These are phyloP conservation scores for Brassica cretica DNA, from an alignment of 345 rosid species.

Conservation along the genomic window DNA sequence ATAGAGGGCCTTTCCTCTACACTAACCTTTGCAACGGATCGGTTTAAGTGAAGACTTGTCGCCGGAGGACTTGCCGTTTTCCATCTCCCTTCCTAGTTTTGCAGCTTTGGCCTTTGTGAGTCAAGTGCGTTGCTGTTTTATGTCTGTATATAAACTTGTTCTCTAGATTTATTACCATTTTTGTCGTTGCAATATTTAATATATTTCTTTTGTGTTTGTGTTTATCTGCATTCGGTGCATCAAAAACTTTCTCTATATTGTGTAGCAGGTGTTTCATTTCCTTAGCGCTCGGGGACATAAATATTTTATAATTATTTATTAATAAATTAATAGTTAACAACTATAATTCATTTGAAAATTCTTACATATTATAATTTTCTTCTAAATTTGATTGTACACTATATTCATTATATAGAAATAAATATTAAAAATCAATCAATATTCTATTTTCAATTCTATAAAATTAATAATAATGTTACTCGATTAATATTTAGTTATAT, in stretches of 20 bases:
- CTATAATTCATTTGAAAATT: too few species aligned
- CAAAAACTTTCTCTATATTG: neutral
- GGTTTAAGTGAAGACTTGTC: conserved; percentile 46
- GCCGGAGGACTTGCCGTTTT: conserved; percentile 27
- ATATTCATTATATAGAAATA: too few species aligned
- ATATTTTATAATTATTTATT: too few species aligned
- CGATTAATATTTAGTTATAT: too few species aligned
- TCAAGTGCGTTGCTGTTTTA: neutral
- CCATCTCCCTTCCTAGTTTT: conserved; percentile 32
- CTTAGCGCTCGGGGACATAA: too few species aligned
- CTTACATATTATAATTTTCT: too few species aligned
- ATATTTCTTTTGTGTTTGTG: neutral
- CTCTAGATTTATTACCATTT: neutral
- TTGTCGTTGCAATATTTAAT: neutral
- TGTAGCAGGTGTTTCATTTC: too few species aligned
- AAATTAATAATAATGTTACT: too few species aligned
- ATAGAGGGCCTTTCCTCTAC: neutral
- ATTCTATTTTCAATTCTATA: too few species aligned
- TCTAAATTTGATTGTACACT: too few species aligned
- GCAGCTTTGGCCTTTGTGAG: neutral
- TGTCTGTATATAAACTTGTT: neutral
- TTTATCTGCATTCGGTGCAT: neutral
- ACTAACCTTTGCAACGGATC: conserved; percentile 64
- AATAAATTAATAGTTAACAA: too few species aligned
- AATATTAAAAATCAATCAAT: too few species aligned